A percentile compares a stretch with the other conserved stretches of the same genome.
Conservation (phyloP, 176 grass and related monocot genomes). For the Otatea glauca region DNA sequence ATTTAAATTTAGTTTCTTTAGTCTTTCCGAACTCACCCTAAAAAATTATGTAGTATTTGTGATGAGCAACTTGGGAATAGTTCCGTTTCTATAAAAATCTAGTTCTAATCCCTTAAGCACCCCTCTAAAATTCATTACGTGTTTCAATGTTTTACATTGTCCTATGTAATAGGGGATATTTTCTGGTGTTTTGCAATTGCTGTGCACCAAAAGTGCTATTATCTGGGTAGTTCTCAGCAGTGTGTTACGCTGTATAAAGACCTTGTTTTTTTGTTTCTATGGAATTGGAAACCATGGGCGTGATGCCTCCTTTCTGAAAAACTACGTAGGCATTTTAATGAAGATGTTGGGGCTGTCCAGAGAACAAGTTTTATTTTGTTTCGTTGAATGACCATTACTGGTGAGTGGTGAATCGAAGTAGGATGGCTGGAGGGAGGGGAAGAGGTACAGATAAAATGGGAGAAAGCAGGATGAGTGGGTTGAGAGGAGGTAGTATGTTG, state of each 20-base stretch:
- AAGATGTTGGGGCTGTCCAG: neutral
- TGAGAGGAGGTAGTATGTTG: neutral
- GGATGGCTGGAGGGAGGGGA: neutral
- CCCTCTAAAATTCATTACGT: neutral
- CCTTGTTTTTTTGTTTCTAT: neutral
- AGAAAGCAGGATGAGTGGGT: neutral
- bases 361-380: neutral
- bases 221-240: neutral
- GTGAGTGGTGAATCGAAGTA: neutral
- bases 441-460: neutral
- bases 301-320: neutral
- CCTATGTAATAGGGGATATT: neutral
- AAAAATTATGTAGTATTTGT: neutral
- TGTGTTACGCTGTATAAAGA: neutral
- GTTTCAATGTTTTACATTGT: neutral
- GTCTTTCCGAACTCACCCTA: neutral
- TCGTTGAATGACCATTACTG: neutral
- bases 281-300: neutral
- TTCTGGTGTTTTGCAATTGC: neutral
- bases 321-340: neutral
- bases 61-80: neutral
- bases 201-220: neutral
- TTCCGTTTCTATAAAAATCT: neutral
- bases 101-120: neutral
- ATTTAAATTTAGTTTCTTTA: neutral